A percentile compares a stretch with the other conserved stretches of the same genome.
Conservation (phyloP, 2,329 filamentous ascomycete genomes). For the Colletotrichum sp. region DNA sequence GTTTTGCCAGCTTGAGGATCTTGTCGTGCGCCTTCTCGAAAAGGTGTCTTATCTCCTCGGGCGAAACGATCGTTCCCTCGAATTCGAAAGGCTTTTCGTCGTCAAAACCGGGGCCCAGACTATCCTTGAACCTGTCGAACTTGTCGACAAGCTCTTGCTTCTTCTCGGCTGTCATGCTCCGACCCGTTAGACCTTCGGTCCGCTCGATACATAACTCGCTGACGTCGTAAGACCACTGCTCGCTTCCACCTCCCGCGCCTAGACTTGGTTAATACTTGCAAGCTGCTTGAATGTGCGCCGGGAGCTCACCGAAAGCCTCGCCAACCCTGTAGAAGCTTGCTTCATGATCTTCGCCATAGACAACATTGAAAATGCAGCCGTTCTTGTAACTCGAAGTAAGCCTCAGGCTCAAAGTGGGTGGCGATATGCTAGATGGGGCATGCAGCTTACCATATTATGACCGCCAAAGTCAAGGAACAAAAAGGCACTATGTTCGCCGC, state of each 20-base stretch:
- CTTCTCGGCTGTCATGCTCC: neutral
- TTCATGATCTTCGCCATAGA: neutral
- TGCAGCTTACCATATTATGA: constrained; percentile 13
- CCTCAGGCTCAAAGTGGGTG: neutral
- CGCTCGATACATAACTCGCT: neutral
- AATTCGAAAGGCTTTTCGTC: neutral
- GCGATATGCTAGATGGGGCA: neutral
- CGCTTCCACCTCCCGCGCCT: constrained; percentile 9
- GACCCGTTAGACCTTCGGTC: neutral
- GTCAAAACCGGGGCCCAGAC: neutral
- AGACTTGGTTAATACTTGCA: neutral
- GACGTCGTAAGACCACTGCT: constrained; percentile 12
- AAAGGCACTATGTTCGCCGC: neutral
- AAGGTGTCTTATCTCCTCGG: neutral
- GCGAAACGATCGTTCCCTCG: neutral
- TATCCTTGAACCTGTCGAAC: neutral
- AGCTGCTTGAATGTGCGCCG: neutral
- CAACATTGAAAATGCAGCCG: constrained; percentile 5
- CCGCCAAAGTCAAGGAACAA: constrained; percentile 16
- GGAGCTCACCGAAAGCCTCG: neutral
- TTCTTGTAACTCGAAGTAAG: neutral
- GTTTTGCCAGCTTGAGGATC: neutral
- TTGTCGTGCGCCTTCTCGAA: neutral
- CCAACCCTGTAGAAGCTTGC: neutral
- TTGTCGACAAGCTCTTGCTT: neutral